Percentiles rank a stretch among this genome's conserved stretches.
phyloP scores from a whole-genome alignment of 192 early-diverging fungal species.

The Coemansia sp. region DNA sequence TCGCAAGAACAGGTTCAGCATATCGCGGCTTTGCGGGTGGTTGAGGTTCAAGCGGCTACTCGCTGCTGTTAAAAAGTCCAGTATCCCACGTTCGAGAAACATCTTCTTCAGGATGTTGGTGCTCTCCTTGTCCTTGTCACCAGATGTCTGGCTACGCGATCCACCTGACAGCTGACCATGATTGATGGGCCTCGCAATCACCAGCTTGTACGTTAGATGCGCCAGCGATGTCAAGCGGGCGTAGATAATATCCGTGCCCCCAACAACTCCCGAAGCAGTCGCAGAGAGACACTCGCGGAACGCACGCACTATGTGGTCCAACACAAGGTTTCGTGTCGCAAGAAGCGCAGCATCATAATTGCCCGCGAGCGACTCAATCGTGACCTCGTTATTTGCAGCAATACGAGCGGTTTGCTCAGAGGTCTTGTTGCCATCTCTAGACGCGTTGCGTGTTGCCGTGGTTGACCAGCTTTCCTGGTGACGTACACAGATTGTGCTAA shows the following conservation, averaged over 20 bases:
- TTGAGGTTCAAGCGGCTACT: slow-evolving; percentile 87
- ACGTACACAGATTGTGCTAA: slow-evolving; percentile 57
- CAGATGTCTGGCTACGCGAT: neutral
- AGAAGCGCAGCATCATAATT: slow-evolving; percentile 34
- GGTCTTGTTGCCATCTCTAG: neutral
- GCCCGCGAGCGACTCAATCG: slow-evolving; percentile 35
- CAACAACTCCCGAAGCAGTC: slow-evolving; percentile 16
- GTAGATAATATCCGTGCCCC: slow-evolving; percentile 41
- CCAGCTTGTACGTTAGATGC: slow-evolving; percentile 45
- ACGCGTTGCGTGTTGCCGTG: slow-evolving; percentile 4
- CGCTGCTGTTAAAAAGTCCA: slow-evolving; percentile 73
- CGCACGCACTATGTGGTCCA: slow-evolving; percentile 52
- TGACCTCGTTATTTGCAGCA: slow-evolving; percentile 12
- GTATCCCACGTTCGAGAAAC: slow-evolving; percentile 90
- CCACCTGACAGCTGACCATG: slow-evolving; percentile 17
- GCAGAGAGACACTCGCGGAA: slow-evolving; percentile 54
- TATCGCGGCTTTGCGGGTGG: slow-evolving; percentile 76
- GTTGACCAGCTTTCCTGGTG: slow-evolving; percentile 48
- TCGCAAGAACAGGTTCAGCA: slow-evolving; percentile 77
- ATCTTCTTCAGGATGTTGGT: slow-evolving; percentile 53
- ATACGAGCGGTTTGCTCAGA: neutral
- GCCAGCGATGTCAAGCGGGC: slow-evolving; percentile 49
- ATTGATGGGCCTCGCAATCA: slow-evolving; percentile 47
- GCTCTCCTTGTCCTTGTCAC: slow-evolving; percentile 20
- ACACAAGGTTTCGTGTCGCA: slow-evolving; percentile 39